Conservation (phyloP, 305 asterid genomes). For the Ajuga reptans region DNA sequence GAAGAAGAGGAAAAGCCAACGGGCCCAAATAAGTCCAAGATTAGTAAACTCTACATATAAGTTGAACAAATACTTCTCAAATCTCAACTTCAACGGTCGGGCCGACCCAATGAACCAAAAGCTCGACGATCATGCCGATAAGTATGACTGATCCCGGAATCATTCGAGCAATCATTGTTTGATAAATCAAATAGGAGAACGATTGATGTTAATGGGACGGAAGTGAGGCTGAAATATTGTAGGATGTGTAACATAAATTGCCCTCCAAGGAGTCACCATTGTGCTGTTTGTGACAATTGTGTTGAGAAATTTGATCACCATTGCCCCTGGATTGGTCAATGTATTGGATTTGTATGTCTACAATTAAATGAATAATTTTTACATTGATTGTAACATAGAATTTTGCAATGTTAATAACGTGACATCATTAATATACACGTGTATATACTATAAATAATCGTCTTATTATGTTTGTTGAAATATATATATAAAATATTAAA, state of each 20-base stretch:
- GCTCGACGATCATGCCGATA: too few relatives aligned
- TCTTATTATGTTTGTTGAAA: too few relatives aligned
- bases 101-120: too few relatives aligned
- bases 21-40: too few relatives aligned
- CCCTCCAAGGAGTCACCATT: constrained; percentile 17
- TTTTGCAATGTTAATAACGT: neutral
- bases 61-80: too few relatives aligned
- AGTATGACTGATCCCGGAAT: constrained; percentile 21
- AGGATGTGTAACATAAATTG: constrained; percentile 16
- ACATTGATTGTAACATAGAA: neutral
- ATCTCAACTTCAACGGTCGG: too few relatives aligned
- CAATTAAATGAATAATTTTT: too few relatives aligned
- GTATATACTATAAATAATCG: too few relatives aligned
- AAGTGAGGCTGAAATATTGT: constrained; percentile 9
- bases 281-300: constrained; percentile 20
- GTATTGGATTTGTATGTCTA: constrained; percentile 21
- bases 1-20: too few relatives aligned
- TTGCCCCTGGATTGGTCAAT: constrained; percentile 25
- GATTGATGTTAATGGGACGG: neutral
- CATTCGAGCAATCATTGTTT: neutral
- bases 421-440: neutral
- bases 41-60: too few relatives aligned
- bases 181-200: neutral
- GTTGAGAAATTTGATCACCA: constrained; percentile 22
- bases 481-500: too few relatives aligned